Conservation (phyloP, 352 stramenopile genomes). For the Albugo candida region DNA sequence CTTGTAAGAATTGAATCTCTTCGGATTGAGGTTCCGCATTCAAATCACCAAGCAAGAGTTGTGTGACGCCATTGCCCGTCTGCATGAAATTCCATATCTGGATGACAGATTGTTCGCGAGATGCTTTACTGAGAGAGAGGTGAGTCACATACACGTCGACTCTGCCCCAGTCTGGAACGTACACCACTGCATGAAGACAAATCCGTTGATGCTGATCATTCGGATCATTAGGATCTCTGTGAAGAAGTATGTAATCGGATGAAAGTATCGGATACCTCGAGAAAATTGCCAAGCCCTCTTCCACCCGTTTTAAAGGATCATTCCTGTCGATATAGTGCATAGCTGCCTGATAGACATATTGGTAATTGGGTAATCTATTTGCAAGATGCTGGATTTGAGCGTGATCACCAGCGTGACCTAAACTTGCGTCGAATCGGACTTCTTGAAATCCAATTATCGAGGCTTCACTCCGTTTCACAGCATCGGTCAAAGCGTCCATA, state of each 20-base stretch:
- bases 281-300: constrained; percentile 67
- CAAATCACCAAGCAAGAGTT: constrained; percentile 68
- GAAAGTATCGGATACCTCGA: constrained; percentile 60
- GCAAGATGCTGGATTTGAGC: constrained; percentile 63
- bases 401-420: constrained; percentile 35
- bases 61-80: constrained; percentile 28
- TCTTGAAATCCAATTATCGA: constrained; percentile 77
- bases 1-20: constrained; percentile 60
- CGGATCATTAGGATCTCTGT: constrained; percentile 54
- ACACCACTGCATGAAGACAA: constrained; percentile 57
- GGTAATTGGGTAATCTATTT: constrained; percentile 33
- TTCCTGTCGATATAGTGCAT: constrained; percentile 66
- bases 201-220: constrained; percentile 73
- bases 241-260: constrained; percentile 66
- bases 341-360: constrained; percentile 73
- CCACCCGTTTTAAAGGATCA: constrained; percentile 46
- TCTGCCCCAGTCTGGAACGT: constrained; percentile 33
- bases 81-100: constrained; percentile 73
- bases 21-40: constrained; percentile 74
- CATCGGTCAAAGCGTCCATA: constrained; percentile 41
- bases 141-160: constrained; percentile 80
- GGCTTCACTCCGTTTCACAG: constrained; percentile 26
- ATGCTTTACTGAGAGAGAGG: constrained; percentile 56
- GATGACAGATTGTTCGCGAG: constrained; percentile 48
- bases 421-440: constrained; percentile 64